phyloP scores from a whole-genome alignment of 495 filamentous ascomycete species.

The Pyrenula aspistea region DNA sequence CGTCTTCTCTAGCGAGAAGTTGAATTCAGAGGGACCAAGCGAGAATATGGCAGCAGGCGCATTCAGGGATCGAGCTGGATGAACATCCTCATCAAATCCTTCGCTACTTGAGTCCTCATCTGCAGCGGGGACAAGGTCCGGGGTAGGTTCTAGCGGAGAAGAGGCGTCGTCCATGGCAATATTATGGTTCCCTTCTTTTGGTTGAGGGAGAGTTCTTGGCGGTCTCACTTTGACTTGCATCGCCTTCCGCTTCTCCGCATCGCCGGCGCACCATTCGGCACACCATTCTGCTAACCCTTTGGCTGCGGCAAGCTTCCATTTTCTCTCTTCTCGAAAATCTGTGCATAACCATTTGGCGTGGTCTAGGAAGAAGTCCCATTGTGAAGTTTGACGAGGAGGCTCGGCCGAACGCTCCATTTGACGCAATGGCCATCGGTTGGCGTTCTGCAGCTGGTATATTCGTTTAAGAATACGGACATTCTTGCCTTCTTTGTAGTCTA shows the following conservation, averaged over 20 bases:
- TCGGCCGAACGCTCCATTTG: slow-evolving; percentile 72
- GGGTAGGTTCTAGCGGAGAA: slow-evolving; percentile 39
- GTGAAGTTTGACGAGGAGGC: slow-evolving; percentile 58
- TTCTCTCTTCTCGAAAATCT: slow-evolving; percentile 86
- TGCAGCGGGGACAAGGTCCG: slow-evolving; percentile 57
- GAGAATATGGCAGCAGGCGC: slow-evolving; percentile 71
- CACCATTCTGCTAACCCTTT: slow-evolving; percentile 67
- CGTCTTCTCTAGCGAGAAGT: slow-evolving; percentile 65
- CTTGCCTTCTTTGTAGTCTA: slow-evolving; percentile 69
- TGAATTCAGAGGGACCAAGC: slow-evolving; percentile 66
- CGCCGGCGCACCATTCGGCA: slow-evolving; percentile 61
- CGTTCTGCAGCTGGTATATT: slow-evolving; percentile 79
- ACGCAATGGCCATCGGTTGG: slow-evolving; percentile 80
- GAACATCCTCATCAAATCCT: slow-evolving; percentile 31
- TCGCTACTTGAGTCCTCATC: slow-evolving; percentile 44
- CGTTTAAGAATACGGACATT: slow-evolving; percentile 70
- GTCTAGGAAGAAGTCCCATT: slow-evolving; percentile 75
- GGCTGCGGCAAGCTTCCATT: slow-evolving; percentile 80
- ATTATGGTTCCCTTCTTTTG: slow-evolving; percentile 10
- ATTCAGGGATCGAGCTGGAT: slow-evolving; percentile 25
- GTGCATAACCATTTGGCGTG: slow-evolving; percentile 97
- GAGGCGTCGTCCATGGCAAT: slow-evolving; percentile 19
- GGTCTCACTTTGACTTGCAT: slow-evolving; percentile 25
- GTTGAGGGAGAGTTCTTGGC: slow-evolving; percentile 3
- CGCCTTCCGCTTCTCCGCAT: slow-evolving; percentile 42